Conservation (phyloP, 2,329 filamentous ascomycete genomes). For the Plenodomus biglobosus region DNA sequence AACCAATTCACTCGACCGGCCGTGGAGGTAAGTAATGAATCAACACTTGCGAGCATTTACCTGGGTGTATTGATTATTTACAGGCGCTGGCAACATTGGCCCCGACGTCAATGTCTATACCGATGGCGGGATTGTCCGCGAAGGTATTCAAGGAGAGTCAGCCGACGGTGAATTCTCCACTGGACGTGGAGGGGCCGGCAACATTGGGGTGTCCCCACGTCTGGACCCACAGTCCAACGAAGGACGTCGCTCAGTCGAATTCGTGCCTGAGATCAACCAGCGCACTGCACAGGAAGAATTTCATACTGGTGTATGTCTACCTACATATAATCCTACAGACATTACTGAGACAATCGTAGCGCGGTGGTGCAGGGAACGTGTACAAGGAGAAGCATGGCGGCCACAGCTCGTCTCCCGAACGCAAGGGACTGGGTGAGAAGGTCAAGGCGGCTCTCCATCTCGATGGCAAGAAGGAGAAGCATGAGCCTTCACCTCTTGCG, state of each 20-base stretch:
- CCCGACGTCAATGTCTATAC: conserved; percentile 52
- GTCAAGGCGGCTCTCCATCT: conserved; percentile 46
- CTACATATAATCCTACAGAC: not conserved
- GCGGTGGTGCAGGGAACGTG: conserved; percentile 52
- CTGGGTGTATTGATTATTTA: conserved; percentile 8
- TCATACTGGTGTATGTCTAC: conserved; percentile 49
- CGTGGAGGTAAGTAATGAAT: conserved; percentile 53
- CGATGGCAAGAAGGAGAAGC: conserved; percentile 40
- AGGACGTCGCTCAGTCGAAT: conserved; percentile 42
- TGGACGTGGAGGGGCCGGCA: conserved; percentile 48
- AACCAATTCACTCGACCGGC: conserved; percentile 57
- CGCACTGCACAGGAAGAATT: conserved; percentile 47
- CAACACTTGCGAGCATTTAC: not conserved
- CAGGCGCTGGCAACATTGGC: conserved; percentile 62
- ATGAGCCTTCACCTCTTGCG: conserved; percentile 32
- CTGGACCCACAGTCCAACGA: conserved; percentile 29
- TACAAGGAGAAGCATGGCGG: conserved; percentile 53
- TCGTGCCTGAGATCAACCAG: conserved; percentile 49
- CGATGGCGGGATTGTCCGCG: conserved; percentile 51
- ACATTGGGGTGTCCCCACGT: conserved; percentile 43
- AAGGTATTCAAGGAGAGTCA: conserved; percentile 47
- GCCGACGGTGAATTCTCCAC: conserved; percentile 45
- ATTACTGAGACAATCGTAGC: conserved; percentile 28
- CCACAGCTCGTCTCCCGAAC: conserved; percentile 44
- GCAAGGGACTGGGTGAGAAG: conserved; percentile 48